phyloP scores from a whole-genome alignment of 2,329 filamentous ascomycete genomes.

The Macrophomina pseudophaseolina region DNA sequence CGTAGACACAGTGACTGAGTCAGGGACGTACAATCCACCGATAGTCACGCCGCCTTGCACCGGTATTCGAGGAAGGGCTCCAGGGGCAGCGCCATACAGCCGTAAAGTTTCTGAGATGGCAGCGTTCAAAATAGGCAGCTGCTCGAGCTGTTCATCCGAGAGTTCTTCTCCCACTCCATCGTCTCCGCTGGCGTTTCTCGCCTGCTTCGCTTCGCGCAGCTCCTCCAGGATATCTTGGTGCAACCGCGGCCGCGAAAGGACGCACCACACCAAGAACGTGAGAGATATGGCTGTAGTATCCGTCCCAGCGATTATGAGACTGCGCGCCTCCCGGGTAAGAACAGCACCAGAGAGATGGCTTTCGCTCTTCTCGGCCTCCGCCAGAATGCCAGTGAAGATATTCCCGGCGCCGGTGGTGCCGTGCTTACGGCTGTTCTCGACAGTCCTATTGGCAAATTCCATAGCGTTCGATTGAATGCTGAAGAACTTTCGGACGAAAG shows the following conservation, averaged over 20 bases:
- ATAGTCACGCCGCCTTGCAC: slow-evolving; percentile 42
- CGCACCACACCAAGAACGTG: slow-evolving; percentile 43
- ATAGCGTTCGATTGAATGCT: slow-evolving; percentile 42
- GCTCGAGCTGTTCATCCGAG: slow-evolving; percentile 35
- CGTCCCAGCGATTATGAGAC: slow-evolving; percentile 41
- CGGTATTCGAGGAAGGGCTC: slow-evolving; percentile 41
- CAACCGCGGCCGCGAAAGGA: slow-evolving; percentile 32
- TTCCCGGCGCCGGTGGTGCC: slow-evolving; percentile 39
- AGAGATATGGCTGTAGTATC: slow-evolving; percentile 42
- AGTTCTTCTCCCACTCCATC: slow-evolving; percentile 32
- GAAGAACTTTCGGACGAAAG: slow-evolving; percentile 40
- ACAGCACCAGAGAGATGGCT: slow-evolving; percentile 36
- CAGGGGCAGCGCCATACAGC: slow-evolving; percentile 44
- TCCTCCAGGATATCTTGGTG: slow-evolving; percentile 16
- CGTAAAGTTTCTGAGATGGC: slow-evolving; percentile 47
- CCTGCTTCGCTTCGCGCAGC: slow-evolving; percentile 31
- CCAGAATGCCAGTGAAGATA: slow-evolving; percentile 28
- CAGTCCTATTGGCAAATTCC: slow-evolving; percentile 37
- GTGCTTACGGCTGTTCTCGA: slow-evolving; percentile 37
- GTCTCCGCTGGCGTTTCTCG: slow-evolving; percentile 36
- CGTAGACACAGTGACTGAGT: slow-evolving; percentile 42
- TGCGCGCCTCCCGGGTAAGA: slow-evolving; percentile 36
- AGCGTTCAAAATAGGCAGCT: slow-evolving; percentile 40
- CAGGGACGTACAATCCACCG: slow-evolving; percentile 43
- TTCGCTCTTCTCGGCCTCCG: slow-evolving; percentile 7